Percentiles rank a stretch among this genome's conserved stretches.
phyloP scores from a whole-genome alignment of 2,329 filamentous ascomycete species.

The Fusarium succisae region DNA sequence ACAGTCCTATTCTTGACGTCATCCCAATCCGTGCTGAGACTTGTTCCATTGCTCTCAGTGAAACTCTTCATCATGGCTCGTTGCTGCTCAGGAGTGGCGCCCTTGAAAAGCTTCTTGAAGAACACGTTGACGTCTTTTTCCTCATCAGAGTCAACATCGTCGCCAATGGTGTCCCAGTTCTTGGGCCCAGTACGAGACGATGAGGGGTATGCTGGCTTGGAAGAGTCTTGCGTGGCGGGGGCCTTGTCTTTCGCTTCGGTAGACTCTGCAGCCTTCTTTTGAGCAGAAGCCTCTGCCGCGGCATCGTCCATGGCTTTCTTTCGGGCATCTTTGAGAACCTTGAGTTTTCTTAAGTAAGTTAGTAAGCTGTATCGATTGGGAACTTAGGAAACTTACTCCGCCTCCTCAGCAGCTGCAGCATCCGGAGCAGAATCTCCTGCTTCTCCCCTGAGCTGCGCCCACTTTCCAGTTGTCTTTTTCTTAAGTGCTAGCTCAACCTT shows the following conservation, averaged over 20 bases:
- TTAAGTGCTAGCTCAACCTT: conserved; percentile 82
- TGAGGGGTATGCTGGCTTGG: conserved; percentile 73
- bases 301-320: conserved; percentile 35
- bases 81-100: conserved; percentile 79
- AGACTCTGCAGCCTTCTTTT: not conserved
- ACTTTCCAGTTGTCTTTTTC: conserved; percentile 76
- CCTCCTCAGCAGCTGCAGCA: not conserved
- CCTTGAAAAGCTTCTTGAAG: conserved; percentile 89
- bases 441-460: conserved; percentile 56
- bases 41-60: conserved; percentile 90
- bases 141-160: conserved; percentile 64
- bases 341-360: conserved; percentile 23
- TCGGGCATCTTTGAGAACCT: conserved; percentile 30
- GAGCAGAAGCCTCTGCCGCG: not conserved
- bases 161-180: conserved; percentile 86
- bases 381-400: conserved; percentile 31
- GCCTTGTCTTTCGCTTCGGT: conserved; percentile 18
- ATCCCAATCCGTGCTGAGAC: conserved; percentile 90
- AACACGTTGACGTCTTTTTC: conserved; percentile 77
- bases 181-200: conserved; percentile 86
- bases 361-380: not conserved
- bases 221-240: not conserved
- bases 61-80: conserved; percentile 99
- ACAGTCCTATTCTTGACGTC: conserved; percentile 80
- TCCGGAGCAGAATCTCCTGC: not conserved